Conservation (phyloP, 2,329 filamentous ascomycete species). For the Pseudogymnoascus sp. region DNA sequence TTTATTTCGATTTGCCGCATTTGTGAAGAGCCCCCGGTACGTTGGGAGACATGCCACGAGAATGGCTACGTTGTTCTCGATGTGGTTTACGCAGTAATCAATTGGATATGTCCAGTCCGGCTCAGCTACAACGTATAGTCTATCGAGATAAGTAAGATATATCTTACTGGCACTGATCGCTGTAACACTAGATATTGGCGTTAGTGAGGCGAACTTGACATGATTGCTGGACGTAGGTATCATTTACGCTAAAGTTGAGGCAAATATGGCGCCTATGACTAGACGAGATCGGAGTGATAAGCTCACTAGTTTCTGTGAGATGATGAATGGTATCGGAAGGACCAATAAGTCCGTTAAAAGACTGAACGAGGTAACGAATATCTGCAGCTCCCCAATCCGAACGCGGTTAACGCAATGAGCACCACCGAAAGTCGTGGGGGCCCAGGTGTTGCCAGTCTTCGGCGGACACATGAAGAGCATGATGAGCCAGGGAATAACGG, state of each 20-base stretch:
- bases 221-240: not conserved
- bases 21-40: not conserved
- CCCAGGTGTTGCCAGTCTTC: not conserved
- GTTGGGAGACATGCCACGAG: not conserved
- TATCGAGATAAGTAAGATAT: not conserved
- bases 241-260: not conserved
- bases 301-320: not conserved
- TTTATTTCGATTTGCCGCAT: not conserved
- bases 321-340: not conserved
- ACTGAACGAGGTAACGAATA: not conserved
- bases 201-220: not conserved
- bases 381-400: not conserved
- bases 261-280: not conserved
- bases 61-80: not conserved
- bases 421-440: not conserved
- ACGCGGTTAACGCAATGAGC: not conserved
- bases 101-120: not conserved
- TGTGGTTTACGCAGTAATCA: not conserved
- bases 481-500: not conserved
- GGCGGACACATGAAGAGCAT: constrained; percentile 1
- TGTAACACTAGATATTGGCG: not conserved
- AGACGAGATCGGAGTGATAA: not conserved
- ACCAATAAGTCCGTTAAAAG: not conserved
- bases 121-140: not conserved
- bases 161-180: not conserved